phyloP scores from a whole-genome alignment of 768 basidiomycete genomes.

The Pleurotus giganteus region DNA sequence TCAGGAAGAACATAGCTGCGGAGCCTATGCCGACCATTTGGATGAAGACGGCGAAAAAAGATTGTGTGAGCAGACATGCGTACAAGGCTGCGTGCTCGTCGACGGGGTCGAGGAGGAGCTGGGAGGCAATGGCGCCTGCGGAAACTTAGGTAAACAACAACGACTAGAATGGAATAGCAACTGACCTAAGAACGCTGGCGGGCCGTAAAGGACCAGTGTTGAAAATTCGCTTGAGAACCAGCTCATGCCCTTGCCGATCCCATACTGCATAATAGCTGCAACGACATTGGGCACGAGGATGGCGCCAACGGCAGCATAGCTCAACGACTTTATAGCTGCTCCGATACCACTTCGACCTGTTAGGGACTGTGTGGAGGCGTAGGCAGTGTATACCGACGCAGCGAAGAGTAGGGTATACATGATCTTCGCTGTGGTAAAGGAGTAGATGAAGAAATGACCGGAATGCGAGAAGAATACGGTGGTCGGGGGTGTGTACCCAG shows the following conservation, averaged over 20 bases:
- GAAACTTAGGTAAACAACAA: not conserved
- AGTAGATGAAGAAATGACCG: conserved; percentile 70
- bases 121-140: conserved; percentile 61
- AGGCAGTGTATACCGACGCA: conserved; percentile 31
- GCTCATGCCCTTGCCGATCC: conserved; percentile 70
- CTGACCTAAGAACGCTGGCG: conserved; percentile 70
- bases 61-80: conserved; percentile 59
- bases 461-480: conserved; percentile 80
- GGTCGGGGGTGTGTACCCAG: conserved; percentile 47
- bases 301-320: conserved; percentile 43
- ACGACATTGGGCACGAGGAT: conserved; percentile 65
- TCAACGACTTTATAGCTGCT: not conserved
- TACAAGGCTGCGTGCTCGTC: conserved; percentile 63
- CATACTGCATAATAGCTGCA: conserved; percentile 63
- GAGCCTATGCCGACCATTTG: conserved; percentile 76
- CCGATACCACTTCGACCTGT: not conserved
- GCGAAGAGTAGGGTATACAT: conserved; percentile 55
- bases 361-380: conserved; percentile 25
- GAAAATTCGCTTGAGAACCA: conserved; percentile 81
- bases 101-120: conserved; percentile 51
- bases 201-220: conserved; percentile 68
- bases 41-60: conserved; percentile 49
- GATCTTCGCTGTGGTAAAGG: conserved; percentile 66
- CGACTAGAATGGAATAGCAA: conserved; percentile 8
- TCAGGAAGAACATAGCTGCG: conserved; percentile 70